These are phyloP conservation scores for Cytospora leucostoma DNA, from an alignment of 2,329 filamentous ascomycete species.

Conservation along the genomic window DNA sequence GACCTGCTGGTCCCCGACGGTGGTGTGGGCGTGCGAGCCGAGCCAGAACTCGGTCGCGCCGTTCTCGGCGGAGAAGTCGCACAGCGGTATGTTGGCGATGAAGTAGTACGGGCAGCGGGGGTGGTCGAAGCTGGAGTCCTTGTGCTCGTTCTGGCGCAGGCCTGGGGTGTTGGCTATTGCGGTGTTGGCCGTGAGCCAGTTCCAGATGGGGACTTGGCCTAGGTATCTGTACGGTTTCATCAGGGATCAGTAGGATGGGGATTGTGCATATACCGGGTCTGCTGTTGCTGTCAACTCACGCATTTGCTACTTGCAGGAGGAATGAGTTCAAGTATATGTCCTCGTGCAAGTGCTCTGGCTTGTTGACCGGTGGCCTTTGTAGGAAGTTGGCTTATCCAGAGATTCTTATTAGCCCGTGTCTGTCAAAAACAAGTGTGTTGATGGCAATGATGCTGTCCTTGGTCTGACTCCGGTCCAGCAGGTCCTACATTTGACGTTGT, in stretches of 20 bases:
- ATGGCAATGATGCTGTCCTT: neutral
- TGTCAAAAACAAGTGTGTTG: accelerated
- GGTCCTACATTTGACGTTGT: conserved; percentile 31
- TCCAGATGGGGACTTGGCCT: conserved; percentile 42
- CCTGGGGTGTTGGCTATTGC: conserved; percentile 40
- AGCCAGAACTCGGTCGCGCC: conserved; percentile 46
- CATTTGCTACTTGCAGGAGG: conserved; percentile 43
- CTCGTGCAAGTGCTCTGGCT: conserved; percentile 37
- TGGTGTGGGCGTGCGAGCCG: conserved; percentile 40
- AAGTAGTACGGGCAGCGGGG: conserved; percentile 41
- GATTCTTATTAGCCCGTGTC: neutral
- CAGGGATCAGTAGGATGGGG: neutral
- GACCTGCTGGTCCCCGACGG: conserved; percentile 36
- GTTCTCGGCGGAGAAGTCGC: conserved; percentile 38
- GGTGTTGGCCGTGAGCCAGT: conserved; percentile 44
- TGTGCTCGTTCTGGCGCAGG: conserved; percentile 42
- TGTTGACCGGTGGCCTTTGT: conserved; percentile 40
- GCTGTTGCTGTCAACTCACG: conserved; percentile 32
- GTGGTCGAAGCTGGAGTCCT: conserved; percentile 41
- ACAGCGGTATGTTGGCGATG: conserved; percentile 43
- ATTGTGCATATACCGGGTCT: neutral
- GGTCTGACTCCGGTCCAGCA: too few species aligned
- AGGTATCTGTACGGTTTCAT: conserved; percentile 37
- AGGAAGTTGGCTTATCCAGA: conserved; percentile 40
- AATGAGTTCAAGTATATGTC: conserved; percentile 46